Evolutionary conservation across 768 basidiomycete species (phyloP), one percentile per base, ranked within the genome.

Genomic region (Trametes meyenii): DNA sequence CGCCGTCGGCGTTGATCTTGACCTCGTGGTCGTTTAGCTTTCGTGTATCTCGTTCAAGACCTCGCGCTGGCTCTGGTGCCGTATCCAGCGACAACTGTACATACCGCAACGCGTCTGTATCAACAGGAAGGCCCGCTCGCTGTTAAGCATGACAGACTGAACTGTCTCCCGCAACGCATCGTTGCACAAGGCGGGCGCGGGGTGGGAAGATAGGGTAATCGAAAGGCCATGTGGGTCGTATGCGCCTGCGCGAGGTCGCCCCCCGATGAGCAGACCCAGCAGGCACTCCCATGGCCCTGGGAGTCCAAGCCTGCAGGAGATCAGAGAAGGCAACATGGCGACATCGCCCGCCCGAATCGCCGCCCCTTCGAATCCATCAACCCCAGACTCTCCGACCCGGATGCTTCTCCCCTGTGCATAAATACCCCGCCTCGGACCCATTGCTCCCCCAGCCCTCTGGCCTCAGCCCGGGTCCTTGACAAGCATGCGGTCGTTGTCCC

Each of bases 401-500:
- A 33, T 14, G 13, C 45, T 46, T 16, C 17, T 2, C 39, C 49
- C 49, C 40, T 10, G n/a, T 5, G 29, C 49, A 58, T 58, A 58
- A 58, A 50, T 58, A 50, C 49, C 40, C 19, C n/a, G 40, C 40
- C 13, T 10, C 17, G 35, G 35, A 29, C 55, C 21, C 24, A 21
- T 23, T n/a, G 11, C 29, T 42, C 48, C 54, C 53, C 60, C 61
- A 62, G 49, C 54, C 55, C 50, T 50, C 40, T 45, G 49, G 33
- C 50, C 43, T 51, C 55, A 33, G 55, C 55, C 42, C 29, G 46
- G 60, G 52, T 44, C 60, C 60, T 44, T 12, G 48, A 56, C 58
- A 59, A 55, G 53, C 53, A 64, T 64, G 62, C 62, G 58, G 58
- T 56, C 62, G 43, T 53, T 64, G 43, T 55, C 62, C 49, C 23